These are phyloP conservation scores for Wallacemonas sp. DNA, from an alignment of 208 protist genomes.

Conservation along the genomic window DNA sequence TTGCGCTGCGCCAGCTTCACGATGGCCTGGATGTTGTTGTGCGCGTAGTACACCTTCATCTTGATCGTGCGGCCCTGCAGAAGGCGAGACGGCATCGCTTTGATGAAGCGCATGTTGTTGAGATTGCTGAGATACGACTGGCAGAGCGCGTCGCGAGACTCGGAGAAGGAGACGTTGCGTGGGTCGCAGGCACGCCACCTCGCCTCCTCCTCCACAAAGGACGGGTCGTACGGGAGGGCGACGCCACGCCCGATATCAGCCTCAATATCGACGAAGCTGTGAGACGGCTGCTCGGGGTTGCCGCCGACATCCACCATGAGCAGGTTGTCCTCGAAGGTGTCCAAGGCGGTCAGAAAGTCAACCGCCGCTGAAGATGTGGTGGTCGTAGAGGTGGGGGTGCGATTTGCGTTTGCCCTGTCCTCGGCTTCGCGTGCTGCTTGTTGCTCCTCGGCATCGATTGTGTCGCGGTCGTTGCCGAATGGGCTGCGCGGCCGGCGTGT, in stretches of 20 bases:
- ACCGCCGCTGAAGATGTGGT: not conserved
- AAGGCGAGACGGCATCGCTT: constrained; percentile 64
- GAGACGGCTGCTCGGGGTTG: constrained; percentile 60
- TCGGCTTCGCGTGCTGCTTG: constrained; percentile 8
- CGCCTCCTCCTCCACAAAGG: constrained; percentile 18
- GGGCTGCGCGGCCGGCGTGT: constrained; percentile 6
- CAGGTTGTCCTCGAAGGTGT: constrained; percentile 48
- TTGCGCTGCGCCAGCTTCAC: constrained; percentile 84
- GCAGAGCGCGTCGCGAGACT: constrained; percentile 56
- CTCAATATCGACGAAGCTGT: constrained; percentile 63
- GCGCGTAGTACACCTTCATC: constrained; percentile 70
- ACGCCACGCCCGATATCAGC: constrained; percentile 37
- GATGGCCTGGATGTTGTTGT: constrained; percentile 72
- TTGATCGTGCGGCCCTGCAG: constrained; percentile 81
- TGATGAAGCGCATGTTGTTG: constrained; percentile 81
- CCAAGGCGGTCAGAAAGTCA: constrained; percentile 22
- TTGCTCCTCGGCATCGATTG: constrained; percentile 2
- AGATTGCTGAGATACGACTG: constrained; percentile 68
- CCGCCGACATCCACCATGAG: constrained; percentile 32
- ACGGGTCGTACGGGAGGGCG: constrained; percentile 50
- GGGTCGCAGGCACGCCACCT: constrained; percentile 68
- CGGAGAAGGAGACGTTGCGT: constrained; percentile 64
- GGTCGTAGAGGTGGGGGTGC: not conserved
- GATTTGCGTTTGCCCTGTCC: not conserved
- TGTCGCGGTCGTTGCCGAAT: constrained; percentile 11